Evolutionary conservation across 768 basidiomycete genomes (phyloP), one percentile per base, ranked within the genome.

Genomic region (Inosperma sp.): DNA sequence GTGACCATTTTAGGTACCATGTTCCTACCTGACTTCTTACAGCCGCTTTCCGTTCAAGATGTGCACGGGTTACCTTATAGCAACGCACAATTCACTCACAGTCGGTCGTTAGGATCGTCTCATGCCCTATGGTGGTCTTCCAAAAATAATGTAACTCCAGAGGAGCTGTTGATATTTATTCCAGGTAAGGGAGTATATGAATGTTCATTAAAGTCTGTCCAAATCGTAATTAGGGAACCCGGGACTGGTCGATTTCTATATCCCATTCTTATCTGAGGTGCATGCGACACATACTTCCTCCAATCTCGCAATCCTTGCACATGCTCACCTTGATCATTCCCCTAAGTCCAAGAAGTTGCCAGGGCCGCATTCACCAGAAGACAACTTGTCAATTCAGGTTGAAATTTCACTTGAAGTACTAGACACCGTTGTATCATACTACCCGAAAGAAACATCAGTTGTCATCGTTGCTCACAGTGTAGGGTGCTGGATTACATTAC

Each of bases 221-320:
- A n/a, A n/a, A n/a, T n/a, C n/a, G n/a, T n/a, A n/a, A 14, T 2
- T 56, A 79, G 75, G 76, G 6, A 79, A 79, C 55, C 76, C 77
- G 14, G 88, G 88, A 6, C 67, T 88, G 13, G 53, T 83, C 26
- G 73, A 76, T 37, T 88, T 89, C 65, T 91, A 90, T 56, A 69
- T 69, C 1, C 76, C 78, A 2, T 91, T 88, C 61, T 72, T 91
- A 12, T 67, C 72, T 17, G 71, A 71, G 4, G 64, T 90, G 2
- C 69, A 81, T 45, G 56, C 62, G 25, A 64, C 62, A 19, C 62
- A 70, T 31, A 65, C 55, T 12, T 64, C 67, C 5, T 61, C 56
- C 6, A 63, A 65, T 25, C 60, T 83, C 27, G 76, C 81, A 16
- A 77, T 88, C 36, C 65, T 85, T 16, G 77, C 75, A 7, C 79